phyloP scores from a whole-genome alignment of 2,329 filamentous ascomycete genomes.

The Macroventuria anomochaeta region DNA sequence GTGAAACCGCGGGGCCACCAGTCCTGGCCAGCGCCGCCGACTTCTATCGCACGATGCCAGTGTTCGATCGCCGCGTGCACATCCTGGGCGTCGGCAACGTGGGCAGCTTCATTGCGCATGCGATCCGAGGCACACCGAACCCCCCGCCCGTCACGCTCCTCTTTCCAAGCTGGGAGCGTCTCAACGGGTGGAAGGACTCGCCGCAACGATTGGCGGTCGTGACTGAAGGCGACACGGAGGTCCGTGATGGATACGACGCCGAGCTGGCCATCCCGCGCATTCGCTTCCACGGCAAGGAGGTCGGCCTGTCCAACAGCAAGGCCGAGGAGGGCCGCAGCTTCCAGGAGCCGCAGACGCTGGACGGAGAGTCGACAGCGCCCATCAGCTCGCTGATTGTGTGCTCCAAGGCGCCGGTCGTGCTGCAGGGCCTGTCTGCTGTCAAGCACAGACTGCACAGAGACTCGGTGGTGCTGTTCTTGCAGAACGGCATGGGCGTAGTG shows the following conservation, averaged over 20 bases:
- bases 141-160: conserved; percentile 80
- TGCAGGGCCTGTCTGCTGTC: conserved; percentile 70
- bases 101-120: conserved; percentile 78
- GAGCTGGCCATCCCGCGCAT: conserved; percentile 50
- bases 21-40: conserved; percentile 27
- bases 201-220: conserved; percentile 55
- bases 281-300: conserved; percentile 49
- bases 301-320: conserved; percentile 25
- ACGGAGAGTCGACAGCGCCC: conserved; percentile 50
- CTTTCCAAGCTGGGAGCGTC: conserved; percentile 63
- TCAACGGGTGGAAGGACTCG: conserved; percentile 57
- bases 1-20: neutral
- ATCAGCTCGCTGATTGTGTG: conserved; percentile 80
- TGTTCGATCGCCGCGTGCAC: conserved; percentile 55
- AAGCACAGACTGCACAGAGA: conserved; percentile 69
- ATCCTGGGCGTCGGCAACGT: conserved; percentile 83
- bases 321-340: neutral
- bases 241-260: conserved; percentile 53
- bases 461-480: conserved; percentile 77
- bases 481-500: conserved; percentile 83
- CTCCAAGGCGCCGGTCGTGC: conserved; percentile 74
- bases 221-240: conserved; percentile 51
- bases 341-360: conserved; percentile 7
- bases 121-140: conserved; percentile 65
- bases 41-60: conserved; percentile 43